Evolutionary conservation across 2,329 filamentous ascomycete genomes (phyloP), one percentile per base, ranked within the genome.

Genomic region (Diaporthe capsici): DNA sequence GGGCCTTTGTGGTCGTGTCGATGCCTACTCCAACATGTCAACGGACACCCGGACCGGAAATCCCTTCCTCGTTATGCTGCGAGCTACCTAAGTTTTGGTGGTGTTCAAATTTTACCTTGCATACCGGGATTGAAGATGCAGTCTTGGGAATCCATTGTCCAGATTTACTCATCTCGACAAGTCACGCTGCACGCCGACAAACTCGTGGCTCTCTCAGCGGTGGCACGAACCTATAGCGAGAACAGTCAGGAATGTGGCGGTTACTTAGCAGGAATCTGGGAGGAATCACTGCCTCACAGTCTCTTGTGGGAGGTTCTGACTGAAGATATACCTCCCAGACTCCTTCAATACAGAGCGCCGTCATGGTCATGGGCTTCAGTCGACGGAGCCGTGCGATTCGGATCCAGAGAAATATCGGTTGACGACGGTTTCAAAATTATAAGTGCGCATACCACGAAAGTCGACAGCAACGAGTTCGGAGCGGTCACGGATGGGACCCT

Each of bases 321-420:
- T 49, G 3, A 4, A 22, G 20, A 6, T 15, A 0, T 25, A 37
- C 22, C 1, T n/a, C 10, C 47, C 47, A 53, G 47, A 17, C 47
- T 13, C 13, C 13, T 15, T 20, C 22, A 53, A 13, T 42, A 70
- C 47, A 55, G 31, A 53, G 65, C 47, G 31, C 65, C 65, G 10
- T 39, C 47, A 1, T 70, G 65, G 47, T 70, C 65, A 10, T 53
- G 65, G 47, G 47, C 49, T 25, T 53, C 47, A 12, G 65, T 70
- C 5, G 34, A n/a, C n/a, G 34, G 47, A n/a, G 9, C 42, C 3
- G 28, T 28, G 28, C 28, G 28, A 28, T 28, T 28, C 28, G 28
- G 28, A 28, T 28, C 28, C 28, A 28, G 28, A 28, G 28, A 28
- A 28, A 28, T 28, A 28, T 28, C 28, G 28, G 39, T 34, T 10